phyloP scores from a whole-genome alignment of 83 land plant genomes.

The Diphasiastrum complanatum region DNA sequence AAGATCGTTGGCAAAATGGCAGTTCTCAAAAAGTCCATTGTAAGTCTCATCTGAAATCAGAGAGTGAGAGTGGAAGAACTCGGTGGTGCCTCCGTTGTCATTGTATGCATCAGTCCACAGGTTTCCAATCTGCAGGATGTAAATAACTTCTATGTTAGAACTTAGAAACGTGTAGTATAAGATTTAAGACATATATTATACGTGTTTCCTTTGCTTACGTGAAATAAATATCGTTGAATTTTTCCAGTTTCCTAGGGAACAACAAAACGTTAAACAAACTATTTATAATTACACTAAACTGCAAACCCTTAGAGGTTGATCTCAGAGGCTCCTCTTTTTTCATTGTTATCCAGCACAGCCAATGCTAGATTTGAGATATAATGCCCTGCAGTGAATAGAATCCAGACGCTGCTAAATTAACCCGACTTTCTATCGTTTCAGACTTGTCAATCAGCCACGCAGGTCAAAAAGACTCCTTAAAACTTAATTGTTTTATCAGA shows the following conservation, averaged over 20 bases:
- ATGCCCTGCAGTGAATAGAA: slow-evolving; percentile 32
- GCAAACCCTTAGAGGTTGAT: slow-evolving; percentile 48
- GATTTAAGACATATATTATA: background rate
- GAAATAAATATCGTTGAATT: background rate
- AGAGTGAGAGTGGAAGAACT: slow-evolving; percentile 38
- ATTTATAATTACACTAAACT: slow-evolving; percentile 12
- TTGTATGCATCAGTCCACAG: slow-evolving; percentile 39
- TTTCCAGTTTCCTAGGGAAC: slow-evolving; percentile 16
- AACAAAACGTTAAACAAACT: background rate
- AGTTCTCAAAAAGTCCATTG: slow-evolving; percentile 13
- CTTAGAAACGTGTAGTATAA: background rate
- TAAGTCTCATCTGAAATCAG: slow-evolving; percentile 41
- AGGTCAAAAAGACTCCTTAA: background rate
- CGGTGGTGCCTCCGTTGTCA: slow-evolving; percentile 39
- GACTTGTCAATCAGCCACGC: background rate
- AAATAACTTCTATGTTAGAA: background rate
- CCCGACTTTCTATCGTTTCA: background rate
- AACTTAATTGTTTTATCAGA: no score
- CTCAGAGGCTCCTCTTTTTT: background rate
- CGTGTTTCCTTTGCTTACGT: background rate
- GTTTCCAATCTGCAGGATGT: slow-evolving; percentile 34
- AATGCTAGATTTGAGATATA: slow-evolving; percentile 44
- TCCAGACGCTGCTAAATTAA: background rate
- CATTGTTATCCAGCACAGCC: slow-evolving; percentile 36
- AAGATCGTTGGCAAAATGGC: slow-evolving; percentile 23